Conservation (phyloP, 2,329 filamentous ascomycete species). For the Chlorencoelia australis region DNA sequence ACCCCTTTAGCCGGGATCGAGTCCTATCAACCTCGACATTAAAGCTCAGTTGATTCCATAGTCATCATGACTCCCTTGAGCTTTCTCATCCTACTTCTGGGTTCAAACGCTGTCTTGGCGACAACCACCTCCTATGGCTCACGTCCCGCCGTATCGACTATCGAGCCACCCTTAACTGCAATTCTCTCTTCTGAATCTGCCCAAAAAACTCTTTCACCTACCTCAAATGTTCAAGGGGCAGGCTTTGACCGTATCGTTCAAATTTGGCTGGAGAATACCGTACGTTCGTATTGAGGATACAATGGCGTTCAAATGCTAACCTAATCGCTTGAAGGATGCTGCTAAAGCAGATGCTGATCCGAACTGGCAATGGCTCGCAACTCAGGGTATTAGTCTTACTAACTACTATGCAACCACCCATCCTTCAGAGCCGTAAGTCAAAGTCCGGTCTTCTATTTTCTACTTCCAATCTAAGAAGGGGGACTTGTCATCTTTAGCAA, state of each 20-base stretch:
- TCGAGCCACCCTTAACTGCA: slow-evolving; percentile 16
- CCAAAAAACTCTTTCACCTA: slow-evolving; percentile 34
- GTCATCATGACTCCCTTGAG: slow-evolving; percentile 1
- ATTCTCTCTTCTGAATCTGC: slow-evolving; percentile 35
- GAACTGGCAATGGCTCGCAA: slow-evolving; percentile 39
- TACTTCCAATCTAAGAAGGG: too few species aligned
- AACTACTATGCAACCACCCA: slow-evolving; percentile 46
- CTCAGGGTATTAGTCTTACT: slow-evolving; percentile 44
- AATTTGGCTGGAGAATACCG: slow-evolving; percentile 51
- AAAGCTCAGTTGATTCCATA: too few species aligned
- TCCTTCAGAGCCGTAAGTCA: slow-evolving; percentile 51
- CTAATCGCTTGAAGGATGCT: slow-evolving; percentile 1
- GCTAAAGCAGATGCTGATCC: slow-evolving; percentile 24
- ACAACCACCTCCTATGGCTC: slow-evolving; percentile 4
- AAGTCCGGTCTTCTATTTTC: too few species aligned
- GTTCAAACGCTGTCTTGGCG: slow-evolving; percentile 5
- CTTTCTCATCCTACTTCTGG: slow-evolving; percentile 2
- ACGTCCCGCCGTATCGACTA: slow-evolving; percentile 10
- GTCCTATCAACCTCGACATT: too few species aligned
- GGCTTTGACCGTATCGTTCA: slow-evolving; percentile 50
- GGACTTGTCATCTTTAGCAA: too few species aligned
- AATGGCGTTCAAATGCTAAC: neutral
- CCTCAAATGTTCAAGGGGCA: slow-evolving; percentile 39
- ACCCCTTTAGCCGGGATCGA: too few species aligned
- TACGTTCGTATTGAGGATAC: slow-evolving; percentile 1